A percentile compares a stretch with the other conserved stretches of the same genome.
phyloP scores from a whole-genome alignment of 2,329 filamentous ascomycete genomes.

The Xylariaceae sp. region DNA sequence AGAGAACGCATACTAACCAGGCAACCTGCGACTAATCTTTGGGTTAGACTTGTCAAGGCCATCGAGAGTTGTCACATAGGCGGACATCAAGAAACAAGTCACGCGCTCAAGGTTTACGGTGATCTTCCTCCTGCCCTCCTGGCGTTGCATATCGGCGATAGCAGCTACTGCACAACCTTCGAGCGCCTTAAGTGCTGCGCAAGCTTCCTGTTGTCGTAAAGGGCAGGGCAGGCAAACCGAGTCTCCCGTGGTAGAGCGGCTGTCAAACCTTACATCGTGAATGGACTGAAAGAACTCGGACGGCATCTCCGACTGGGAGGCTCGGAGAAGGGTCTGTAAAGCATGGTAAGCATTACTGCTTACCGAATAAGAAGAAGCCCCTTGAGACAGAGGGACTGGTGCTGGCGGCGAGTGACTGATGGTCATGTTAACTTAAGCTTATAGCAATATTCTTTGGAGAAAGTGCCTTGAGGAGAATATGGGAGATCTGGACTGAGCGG shows the following conservation, averaged over 20 bases:
- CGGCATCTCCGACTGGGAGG: slow-evolving; percentile 32
- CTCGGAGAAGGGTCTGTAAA: slow-evolving; percentile 26
- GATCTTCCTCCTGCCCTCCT: slow-evolving; percentile 38
- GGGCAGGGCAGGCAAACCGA: slow-evolving; percentile 37
- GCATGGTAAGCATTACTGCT: slow-evolving; percentile 30
- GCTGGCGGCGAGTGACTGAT: slow-evolving; percentile 10
- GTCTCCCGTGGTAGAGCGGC: slow-evolving; percentile 28
- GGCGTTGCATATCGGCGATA: slow-evolving; percentile 51
- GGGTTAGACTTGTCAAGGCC: slow-evolving; percentile 46
- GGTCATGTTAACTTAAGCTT: slow-evolving; percentile 8
- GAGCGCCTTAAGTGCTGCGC: slow-evolving; percentile 50
- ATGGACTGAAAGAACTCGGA: slow-evolving; percentile 27
- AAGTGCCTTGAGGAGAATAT: slow-evolving; percentile 4
- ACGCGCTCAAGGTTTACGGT: slow-evolving; percentile 49
- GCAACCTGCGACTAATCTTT: slow-evolving; percentile 40
- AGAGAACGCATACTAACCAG: slow-evolving; percentile 21
- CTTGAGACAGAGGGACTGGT: background rate
- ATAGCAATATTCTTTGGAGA: background rate
- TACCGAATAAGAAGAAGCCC: slow-evolving; percentile 29
- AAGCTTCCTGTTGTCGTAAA: slow-evolving; percentile 38
- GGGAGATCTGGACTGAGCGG: slow-evolving; percentile 6
- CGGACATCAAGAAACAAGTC: slow-evolving; percentile 52
- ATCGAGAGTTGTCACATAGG: slow-evolving; percentile 52
- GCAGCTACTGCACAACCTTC: slow-evolving; percentile 56
- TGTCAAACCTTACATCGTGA: slow-evolving; percentile 31